phyloP scores from a whole-genome alignment of 805 yeast species.

The Torulaspora maleeae region DNA sequence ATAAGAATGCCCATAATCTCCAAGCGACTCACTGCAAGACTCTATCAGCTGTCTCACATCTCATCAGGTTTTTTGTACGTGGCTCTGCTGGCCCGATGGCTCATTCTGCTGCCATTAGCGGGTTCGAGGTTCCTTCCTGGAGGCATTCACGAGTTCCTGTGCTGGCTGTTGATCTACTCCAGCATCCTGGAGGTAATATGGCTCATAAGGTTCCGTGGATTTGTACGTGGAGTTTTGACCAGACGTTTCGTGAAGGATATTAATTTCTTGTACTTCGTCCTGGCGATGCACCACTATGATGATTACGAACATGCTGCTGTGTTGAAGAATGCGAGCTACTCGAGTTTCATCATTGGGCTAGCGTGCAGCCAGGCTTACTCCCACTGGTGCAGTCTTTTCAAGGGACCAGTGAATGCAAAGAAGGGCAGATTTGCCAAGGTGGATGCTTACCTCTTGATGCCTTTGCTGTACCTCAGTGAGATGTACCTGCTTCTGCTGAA shows the following conservation, averaged over 20 bases:
- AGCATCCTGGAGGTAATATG: constrained; percentile 25
- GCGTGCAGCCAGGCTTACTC: constrained; percentile 26
- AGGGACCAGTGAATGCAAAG: constrained; percentile 10
- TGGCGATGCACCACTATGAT: constrained; percentile 29
- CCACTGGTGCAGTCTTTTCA: constrained; percentile 31
- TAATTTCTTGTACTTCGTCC: constrained; percentile 29
- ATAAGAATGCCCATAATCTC: constrained; percentile 1
- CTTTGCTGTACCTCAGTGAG: constrained; percentile 31
- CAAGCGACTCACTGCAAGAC: constrained; percentile 12
- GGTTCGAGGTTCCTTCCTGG: constrained; percentile 62
- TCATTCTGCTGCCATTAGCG: constrained; percentile 56
- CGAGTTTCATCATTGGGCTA: constrained; percentile 28
- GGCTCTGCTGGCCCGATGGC: constrained; percentile 41
- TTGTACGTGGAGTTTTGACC: constrained; percentile 14
- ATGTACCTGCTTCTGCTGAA: constrained; percentile 30
- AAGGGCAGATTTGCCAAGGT: constrained; percentile 19
- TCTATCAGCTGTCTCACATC: constrained; percentile 32
- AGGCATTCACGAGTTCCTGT: constrained; percentile 63
- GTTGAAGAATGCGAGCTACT: constrained; percentile 31
- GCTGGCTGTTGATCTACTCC: constrained; percentile 22
- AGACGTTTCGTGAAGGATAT: constrained; percentile 25
- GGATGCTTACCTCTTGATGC: constrained; percentile 21
- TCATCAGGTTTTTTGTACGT: constrained; percentile 23
- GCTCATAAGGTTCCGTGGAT: constrained; percentile 25
- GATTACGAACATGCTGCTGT: constrained; percentile 34